Percentiles rank a stretch among this genome's conserved stretches.
Evolutionary conservation across 2,329 filamentous ascomycete genomes (phyloP).

Genomic region (Alternaria rosae): DNA sequence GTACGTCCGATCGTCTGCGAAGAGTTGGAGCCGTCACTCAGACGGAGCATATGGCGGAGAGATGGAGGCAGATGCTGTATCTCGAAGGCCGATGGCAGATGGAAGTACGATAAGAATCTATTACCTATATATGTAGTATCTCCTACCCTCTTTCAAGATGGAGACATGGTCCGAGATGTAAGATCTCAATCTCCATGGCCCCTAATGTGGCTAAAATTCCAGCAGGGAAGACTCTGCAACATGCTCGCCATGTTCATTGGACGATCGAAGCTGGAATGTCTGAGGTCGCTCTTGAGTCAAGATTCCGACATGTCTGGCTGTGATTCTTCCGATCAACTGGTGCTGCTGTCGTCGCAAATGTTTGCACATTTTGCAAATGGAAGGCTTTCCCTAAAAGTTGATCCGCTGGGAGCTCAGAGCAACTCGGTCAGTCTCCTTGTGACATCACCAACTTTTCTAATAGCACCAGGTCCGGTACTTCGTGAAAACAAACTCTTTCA

Average conservation of each 20-base stretch:
- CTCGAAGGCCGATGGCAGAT: slow-evolving; percentile 1
- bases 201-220: neutral
- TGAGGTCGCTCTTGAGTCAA: slow-evolving; percentile 12
- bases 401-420: neutral
- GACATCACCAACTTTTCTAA: no score
- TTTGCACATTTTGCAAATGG: slow-evolving; percentile 22
- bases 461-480: neutral
- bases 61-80: slow-evolving; percentile 23
- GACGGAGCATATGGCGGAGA: slow-evolving; percentile 20
- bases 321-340: slow-evolving; percentile 10
- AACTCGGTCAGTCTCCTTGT: neutral
- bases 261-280: slow-evolving; percentile 7
- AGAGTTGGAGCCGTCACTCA: slow-evolving; percentile 10
- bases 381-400: slow-evolving; percentile 14
- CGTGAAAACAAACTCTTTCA: neutral
- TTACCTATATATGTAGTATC: slow-evolving; percentile 17
- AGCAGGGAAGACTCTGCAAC: slow-evolving; percentile 12
- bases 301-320: slow-evolving; percentile 4
- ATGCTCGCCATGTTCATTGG: slow-evolving; percentile 20
- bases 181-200: neutral
- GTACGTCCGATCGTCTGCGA: slow-evolving; percentile 18
- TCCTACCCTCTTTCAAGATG: slow-evolving; percentile 16
- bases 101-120: slow-evolving; percentile 3
- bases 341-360: slow-evolving; percentile 12
- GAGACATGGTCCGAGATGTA: slow-evolving; percentile 15